A percentile compares a stretch with the other conserved stretches of the same genome.
These are phyloP conservation scores for Boletus pseudo-olivaceus DNA, from an alignment of 768 basidiomycete genomes.

Conservation along the genomic window DNA sequence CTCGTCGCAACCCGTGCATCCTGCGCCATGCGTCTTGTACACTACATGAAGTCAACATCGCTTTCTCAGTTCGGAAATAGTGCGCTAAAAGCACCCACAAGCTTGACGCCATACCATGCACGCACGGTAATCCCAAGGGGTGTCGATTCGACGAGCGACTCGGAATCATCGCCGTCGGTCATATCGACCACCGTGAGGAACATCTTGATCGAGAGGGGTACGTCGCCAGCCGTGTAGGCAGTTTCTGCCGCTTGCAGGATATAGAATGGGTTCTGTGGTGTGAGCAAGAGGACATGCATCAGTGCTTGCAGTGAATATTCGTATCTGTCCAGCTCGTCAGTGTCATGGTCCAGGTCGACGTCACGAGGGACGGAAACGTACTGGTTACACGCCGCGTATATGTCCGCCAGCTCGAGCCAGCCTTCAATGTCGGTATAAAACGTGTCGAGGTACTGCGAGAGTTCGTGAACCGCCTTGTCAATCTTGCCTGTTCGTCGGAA, in stretches of 20 bases:
- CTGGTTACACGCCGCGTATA: constrained; percentile 74
- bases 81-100: constrained; percentile 44
- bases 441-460: constrained; percentile 74
- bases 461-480: constrained; percentile 66
- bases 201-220: constrained; percentile 73
- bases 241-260: constrained; percentile 85
- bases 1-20: constrained; percentile 36
- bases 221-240: constrained; percentile 74
- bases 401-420: constrained; percentile 83
- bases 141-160: constrained; percentile 48
- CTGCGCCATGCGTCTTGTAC: constrained; percentile 51
- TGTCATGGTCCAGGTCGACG: background rate
- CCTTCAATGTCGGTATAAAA: constrained; percentile 87
- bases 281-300: constrained; percentile 76
- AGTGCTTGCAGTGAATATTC: constrained; percentile 67
- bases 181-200: constrained; percentile 80
- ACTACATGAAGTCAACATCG: constrained; percentile 38
- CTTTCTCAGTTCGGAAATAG: background rate
- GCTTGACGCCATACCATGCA: constrained; percentile 82
- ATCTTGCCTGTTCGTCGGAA: constrained; percentile 58
- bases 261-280: constrained; percentile 84
- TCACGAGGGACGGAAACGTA: constrained; percentile 34
- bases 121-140: constrained; percentile 54
- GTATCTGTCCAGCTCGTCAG: constrained; percentile 48
- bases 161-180: constrained; percentile 55